Base-by-base conservation (phyloP, 495 filamentous ascomycete species). In the Aspergillus cavernicola region DNA sequence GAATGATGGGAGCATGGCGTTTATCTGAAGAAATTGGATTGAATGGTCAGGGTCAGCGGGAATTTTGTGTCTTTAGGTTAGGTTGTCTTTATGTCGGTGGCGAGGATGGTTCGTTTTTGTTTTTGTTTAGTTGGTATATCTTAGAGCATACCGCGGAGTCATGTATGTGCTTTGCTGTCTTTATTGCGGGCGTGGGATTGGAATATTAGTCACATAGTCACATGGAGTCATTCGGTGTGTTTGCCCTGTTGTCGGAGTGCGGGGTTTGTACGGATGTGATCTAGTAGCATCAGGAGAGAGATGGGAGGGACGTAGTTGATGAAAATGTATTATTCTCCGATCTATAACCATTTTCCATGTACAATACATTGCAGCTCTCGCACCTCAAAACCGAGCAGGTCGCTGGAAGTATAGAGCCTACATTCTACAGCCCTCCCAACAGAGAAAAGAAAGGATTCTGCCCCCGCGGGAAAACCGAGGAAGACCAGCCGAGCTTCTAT, bases 351-450 rank as follows among this genome's bases (percentile, higher is more conserved):
- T 59, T 53, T 42, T 37, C 40, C 59, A 56, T 56, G 43, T 56
- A 58, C 59, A 56, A 40, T 62, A 58, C 59, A 58, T 45, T 46
- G 43, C 36, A 46, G 26, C 38, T 28, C 51, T 50, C 36, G 42
- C 31, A 35, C 47, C 47, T 48, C 28, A 29, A 39, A 19, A 15
- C 23, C 33, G 18, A 22, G 19, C 32, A 39, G 13, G 29, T 33
- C 54, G 4, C 46, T 53, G 12, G 12, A 26, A 18, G 53, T 52
- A 48, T 51, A 38, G 35, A 43, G 47, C n/a, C n/a, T n/a, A 28
- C 20, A 37, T n/a, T 42, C n/a, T 10, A 24, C 40, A 6, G n/a
- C 22, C 16, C 15, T 35, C 15, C 4, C 20, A 26, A 51, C 3
- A 29, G 15, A 33, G n/a, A 37, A 8, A 10, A 9, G 37, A n/a